Conservation (phyloP, 106 monocot species). For the Posidonia australis region DNA sequence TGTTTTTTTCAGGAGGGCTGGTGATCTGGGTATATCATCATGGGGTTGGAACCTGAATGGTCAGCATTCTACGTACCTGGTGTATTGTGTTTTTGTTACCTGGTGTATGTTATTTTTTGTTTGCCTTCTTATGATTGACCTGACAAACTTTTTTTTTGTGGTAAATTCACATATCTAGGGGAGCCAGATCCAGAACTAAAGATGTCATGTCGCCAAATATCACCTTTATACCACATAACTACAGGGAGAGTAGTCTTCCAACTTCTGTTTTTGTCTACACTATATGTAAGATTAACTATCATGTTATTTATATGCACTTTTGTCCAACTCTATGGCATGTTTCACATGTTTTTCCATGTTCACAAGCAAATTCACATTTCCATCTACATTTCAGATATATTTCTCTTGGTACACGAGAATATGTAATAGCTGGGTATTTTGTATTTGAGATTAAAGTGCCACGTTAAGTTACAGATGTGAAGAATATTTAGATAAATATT, state of each 20-base stretch:
- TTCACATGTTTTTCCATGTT: neutral
- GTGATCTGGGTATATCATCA: constrained; percentile 82
- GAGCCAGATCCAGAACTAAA: constrained; percentile 99
- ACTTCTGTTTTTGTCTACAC: constrained; percentile 94
- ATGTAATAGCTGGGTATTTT: too few relatives aligned
- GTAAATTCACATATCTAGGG: constrained; percentile 28
- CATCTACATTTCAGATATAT: too few relatives aligned
- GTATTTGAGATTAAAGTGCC: too few relatives aligned
- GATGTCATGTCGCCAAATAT: constrained; percentile 98
- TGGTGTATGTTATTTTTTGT: neutral
- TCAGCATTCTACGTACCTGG: constrained; percentile 97
- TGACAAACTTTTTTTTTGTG: neutral
- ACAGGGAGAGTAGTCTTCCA: constrained; percentile 93
- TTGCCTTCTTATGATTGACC: neutral
- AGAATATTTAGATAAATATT: too few relatives aligned
- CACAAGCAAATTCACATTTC: too few relatives aligned
- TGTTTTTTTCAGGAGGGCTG: constrained; percentile 39
- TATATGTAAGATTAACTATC: constrained; percentile 30
- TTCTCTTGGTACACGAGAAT: too few relatives aligned
- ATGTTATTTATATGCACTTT: neutral
- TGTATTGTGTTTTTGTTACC: too few relatives aligned
- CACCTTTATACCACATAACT: constrained; percentile 98
- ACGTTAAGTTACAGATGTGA: too few relatives aligned
- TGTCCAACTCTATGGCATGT: neutral
- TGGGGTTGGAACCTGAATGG: constrained; percentile 98